Evolutionary conservation across 805 yeast species (phyloP), one percentile per base, ranked within the genome.

Genomic region (Sporopachydermia lactativora): DNA sequence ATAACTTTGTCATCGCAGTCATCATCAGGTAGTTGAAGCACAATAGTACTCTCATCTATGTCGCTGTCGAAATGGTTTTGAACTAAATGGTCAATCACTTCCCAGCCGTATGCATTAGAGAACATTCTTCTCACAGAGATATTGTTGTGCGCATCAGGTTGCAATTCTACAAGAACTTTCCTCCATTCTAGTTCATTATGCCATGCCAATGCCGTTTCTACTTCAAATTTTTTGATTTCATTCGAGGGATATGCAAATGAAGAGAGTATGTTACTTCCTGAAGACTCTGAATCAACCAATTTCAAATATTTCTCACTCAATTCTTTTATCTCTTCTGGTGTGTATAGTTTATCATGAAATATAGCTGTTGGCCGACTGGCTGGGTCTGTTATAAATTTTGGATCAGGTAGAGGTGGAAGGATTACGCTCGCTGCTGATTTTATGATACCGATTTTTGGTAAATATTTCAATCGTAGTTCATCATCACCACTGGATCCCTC

Each of bases 21-120:
- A n/a, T 24, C 31, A 24, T 24, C 31, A n/a, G n/a, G n/a, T n/a
- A n/a, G n/a, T n/a, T n/a, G n/a, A 8, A 24, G 8, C n/a, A 24
- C n/a, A 24, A 24, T 24, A 8, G n/a, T 8, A n/a, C 13, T 24
- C 13, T 24, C 31, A 24, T 24, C 31, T 8, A 24, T n/a, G n/a
- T 24, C 31, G n/a, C 8, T 24, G 8, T 24, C 31, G 55, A 82
- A 82, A 60, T 82, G 92, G 39, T 69, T 65, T 11, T 65, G 62
- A 2, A 77, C 71, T 45, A 82, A 52, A 53, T 80, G 92, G 44
- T 81, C 86, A 38, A 81, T 62, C 0, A 81, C 83, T 1, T 73
- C 75, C 94, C 94, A 82, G 1, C 94, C 94, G 57, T 75, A 81
- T 0, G 89, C 92, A 60, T 82, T 82, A 1, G 83, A 68, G 58